Evolutionary conservation across 23 red algal genomes (phyloP).

Genomic region (Gracilaria vermiculophylla): DNA sequence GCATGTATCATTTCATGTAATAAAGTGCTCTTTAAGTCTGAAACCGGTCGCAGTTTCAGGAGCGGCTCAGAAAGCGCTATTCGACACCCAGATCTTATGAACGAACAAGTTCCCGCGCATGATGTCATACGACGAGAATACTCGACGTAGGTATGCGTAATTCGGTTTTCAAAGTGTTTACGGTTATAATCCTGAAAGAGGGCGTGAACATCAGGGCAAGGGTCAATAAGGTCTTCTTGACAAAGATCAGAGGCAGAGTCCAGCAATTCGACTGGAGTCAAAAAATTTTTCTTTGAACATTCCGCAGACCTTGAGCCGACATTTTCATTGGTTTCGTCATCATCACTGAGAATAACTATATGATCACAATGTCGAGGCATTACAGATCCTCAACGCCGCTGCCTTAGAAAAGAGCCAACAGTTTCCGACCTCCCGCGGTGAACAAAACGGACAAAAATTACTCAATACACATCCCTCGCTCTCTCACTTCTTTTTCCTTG

Average conservation of each 20-base stretch:
- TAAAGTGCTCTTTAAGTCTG: constrained; percentile 63
- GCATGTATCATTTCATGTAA: constrained; percentile 90
- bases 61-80: constrained; percentile 71
- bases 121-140: constrained; percentile 68
- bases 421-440: too few species aligned
- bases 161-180: constrained; percentile 48
- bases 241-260: neutral
- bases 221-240: constrained; percentile 18
- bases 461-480: too few species aligned
- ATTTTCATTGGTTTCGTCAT: neutral
- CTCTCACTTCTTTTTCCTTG: too few species aligned
- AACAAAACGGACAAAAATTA: too few species aligned
- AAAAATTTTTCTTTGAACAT: neutral
- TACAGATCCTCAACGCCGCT: too few species aligned
- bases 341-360: neutral
- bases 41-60: constrained; percentile 40
- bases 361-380: neutral
- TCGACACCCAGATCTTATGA: constrained; percentile 49
- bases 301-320: neutral
- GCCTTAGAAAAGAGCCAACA: too few species aligned
- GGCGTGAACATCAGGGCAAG: constrained; percentile 64
- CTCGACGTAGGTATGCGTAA: constrained; percentile 65
- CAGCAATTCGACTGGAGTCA: neutral
- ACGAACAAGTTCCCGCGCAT: constrained; percentile 74
- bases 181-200: constrained; percentile 67